phyloP scores from a whole-genome alignment of 148 eudicot genomes.

The Rhododendron ferrugineum region DNA sequence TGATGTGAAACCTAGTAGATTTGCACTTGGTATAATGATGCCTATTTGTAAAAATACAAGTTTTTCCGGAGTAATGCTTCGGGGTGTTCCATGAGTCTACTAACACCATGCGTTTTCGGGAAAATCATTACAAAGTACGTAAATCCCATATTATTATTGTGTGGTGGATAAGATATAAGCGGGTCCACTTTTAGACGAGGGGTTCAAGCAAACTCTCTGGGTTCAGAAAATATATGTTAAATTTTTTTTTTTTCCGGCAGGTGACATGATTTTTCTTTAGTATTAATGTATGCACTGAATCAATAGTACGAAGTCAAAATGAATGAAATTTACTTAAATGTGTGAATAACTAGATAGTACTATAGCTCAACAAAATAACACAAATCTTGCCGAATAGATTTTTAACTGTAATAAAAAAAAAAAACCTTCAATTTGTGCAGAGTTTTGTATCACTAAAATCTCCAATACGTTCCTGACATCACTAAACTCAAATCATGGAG shows the following conservation, averaged over 20 bases:
- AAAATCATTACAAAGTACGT: background rate
- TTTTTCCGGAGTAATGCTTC: background rate
- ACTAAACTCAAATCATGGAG: too few relatives aligned
- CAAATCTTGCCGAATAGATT: background rate
- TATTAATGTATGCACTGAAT: too few relatives aligned
- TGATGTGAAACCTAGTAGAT: background rate
- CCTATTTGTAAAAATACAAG: background rate
- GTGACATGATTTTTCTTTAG: background rate
- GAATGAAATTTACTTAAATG: background rate
- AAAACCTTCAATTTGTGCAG: background rate
- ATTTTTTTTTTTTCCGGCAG: background rate
- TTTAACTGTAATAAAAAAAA: too few relatives aligned
- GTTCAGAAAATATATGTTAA: too few relatives aligned
- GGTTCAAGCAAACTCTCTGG: too few relatives aligned
- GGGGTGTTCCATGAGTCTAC: background rate
- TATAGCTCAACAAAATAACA: background rate
- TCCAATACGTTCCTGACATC: too few relatives aligned
- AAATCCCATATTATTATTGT: background rate
- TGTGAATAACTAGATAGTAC: background rate
- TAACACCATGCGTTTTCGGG: background rate
- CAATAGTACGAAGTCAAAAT: background rate
- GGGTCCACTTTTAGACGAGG: too few relatives aligned
- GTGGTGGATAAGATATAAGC: too few relatives aligned
- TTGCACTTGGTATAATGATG: slow-evolving; percentile 1
- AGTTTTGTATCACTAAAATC: too few relatives aligned